phyloP scores from a whole-genome alignment of 345 rosid genomes.

The Carallia pectinifolia region DNA sequence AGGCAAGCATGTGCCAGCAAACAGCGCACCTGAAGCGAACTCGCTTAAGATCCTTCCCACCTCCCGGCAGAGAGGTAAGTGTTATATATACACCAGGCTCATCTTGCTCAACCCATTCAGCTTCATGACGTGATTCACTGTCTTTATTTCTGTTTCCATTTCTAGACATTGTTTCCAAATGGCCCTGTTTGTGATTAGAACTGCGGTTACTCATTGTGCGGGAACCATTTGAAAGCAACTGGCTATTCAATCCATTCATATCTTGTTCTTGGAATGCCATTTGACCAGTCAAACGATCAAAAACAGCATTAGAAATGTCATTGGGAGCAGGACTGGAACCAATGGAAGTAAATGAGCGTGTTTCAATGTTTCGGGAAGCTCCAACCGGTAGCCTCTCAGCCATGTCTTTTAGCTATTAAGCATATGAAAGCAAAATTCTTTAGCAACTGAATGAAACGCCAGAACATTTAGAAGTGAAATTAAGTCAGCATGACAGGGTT shows the following conservation, averaged over 20 bases:
- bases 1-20: neutral
- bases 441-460: slow-evolving; percentile 17
- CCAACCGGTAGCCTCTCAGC: slow-evolving; percentile 66
- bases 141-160: slow-evolving; percentile 60
- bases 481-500: too few species aligned
- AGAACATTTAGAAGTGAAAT: neutral
- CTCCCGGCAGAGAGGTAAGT: slow-evolving; percentile 85
- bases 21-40: slow-evolving; percentile 91
- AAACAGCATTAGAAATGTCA: slow-evolving; percentile 11
- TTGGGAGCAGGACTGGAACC: slow-evolving; percentile 44
- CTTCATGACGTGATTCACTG: slow-evolving; percentile 55
- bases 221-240: slow-evolving; percentile 49
- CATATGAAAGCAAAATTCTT: neutral
- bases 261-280: slow-evolving; percentile 20
- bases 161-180: slow-evolving; percentile 54
- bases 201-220: slow-evolving; percentile 25
- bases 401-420: slow-evolving; percentile 67
- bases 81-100: slow-evolving; percentile 98
- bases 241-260: slow-evolving; percentile 19
- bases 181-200: slow-evolving; percentile 51
- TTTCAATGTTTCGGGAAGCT: slow-evolving; percentile 7
- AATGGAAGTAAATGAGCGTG: slow-evolving; percentile 41
- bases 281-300: slow-evolving; percentile 24
- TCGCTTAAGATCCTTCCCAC: slow-evolving; percentile 88
- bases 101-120: slow-evolving; percentile 97